Conservation (phyloP, 1,284 basidiomycete genomes). For the Irpex sp. region DNA sequence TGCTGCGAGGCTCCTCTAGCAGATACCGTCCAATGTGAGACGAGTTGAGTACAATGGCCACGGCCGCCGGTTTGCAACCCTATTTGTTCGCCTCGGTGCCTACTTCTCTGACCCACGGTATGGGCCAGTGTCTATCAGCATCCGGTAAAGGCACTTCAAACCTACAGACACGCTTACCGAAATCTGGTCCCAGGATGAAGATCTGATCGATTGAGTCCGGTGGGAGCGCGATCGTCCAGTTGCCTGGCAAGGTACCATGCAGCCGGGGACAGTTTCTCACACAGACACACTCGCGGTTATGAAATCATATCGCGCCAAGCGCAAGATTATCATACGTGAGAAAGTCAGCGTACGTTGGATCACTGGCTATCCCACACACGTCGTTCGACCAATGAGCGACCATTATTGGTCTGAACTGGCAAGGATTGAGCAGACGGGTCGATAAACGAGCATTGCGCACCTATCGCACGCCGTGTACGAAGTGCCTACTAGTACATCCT, state of each 20-base stretch:
- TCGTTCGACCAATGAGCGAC: not conserved
- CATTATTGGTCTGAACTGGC: not conserved
- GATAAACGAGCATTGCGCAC: not conserved
- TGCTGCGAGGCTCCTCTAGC: not conserved
- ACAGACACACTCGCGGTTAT: not conserved
- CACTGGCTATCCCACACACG: not conserved
- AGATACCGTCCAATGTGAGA: not conserved
- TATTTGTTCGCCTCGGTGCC: not conserved
- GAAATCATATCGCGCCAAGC: slow-evolving; percentile 10
- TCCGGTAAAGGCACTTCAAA: not conserved
- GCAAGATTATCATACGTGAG: not conserved
- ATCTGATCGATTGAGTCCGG: slow-evolving; percentile 7
- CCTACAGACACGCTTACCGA: not conserved
- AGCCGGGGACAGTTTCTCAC: not conserved
- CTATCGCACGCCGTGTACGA: not conserved
- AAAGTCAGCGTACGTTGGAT: not conserved
- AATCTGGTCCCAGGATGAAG: slow-evolving; percentile 5
- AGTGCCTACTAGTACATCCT: not conserved
- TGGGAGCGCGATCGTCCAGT: not conserved
- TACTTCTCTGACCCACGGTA: not conserved
- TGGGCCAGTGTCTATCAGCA: slow-evolving; percentile 9
- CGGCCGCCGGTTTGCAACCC: not conserved
- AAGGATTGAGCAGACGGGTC: not conserved
- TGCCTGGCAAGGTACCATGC: not conserved
- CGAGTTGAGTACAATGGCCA: too few relatives aligned